Percentiles rank a stretch among this genome's conserved stretches.
Evolutionary conservation across 202 grass and related monocot species (phyloP).

Genomic region (Setaria viridis): DNA sequence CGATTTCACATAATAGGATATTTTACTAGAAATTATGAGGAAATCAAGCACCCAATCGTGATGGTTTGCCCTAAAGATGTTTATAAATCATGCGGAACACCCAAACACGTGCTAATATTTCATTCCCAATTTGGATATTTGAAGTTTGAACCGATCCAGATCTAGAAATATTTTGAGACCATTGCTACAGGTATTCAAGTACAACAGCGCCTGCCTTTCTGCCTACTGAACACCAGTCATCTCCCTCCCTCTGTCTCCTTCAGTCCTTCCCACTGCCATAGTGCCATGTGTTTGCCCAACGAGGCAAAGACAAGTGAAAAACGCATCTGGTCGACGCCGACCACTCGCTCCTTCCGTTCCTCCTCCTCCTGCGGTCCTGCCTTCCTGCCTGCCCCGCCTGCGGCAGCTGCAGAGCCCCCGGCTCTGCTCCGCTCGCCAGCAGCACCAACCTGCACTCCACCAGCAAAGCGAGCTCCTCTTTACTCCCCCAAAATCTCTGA

Average conservation of each 20-base stretch:
- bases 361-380: background rate
- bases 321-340: slow-evolving; percentile 37
- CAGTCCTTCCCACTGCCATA: background rate
- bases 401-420: slow-evolving; percentile 6
- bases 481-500: slow-evolving; percentile 8
- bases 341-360: slow-evolving; percentile 6
- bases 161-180: background rate
- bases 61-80: too few relatives aligned
- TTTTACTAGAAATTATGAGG: too few relatives aligned
- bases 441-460: slow-evolving; percentile 32
- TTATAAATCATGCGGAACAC: too few relatives aligned
- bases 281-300: slow-evolving; percentile 12
- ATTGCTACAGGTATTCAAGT: background rate
- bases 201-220: background rate
- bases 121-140: background rate
- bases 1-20: too few relatives aligned
- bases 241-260: background rate
- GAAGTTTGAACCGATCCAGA: background rate
- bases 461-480: slow-evolving; percentile 22
- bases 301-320: background rate
- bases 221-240: background rate
- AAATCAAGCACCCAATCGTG: too few relatives aligned
- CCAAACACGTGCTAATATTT: background rate
- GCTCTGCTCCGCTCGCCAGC: slow-evolving; percentile 8
- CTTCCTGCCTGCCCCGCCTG: background rate